Evolutionary conservation across 306 rosid species (phyloP), one percentile per base, ranked within the genome.

Genomic region (Prunus fruticosa): DNA sequence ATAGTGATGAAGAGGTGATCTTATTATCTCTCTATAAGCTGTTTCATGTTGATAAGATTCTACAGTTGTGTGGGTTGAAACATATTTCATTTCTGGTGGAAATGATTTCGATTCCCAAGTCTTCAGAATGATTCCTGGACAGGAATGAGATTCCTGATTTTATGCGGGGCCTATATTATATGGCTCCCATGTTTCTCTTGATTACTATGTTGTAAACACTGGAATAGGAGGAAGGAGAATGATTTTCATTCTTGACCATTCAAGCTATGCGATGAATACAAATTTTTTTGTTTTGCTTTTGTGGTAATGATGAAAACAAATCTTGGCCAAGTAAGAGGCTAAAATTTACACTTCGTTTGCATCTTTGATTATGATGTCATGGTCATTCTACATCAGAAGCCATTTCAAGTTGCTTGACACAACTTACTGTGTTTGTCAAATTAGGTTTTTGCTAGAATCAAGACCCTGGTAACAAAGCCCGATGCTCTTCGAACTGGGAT

Each of bases 1-100:
- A 90, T 45, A 95, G 98, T 78, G 98, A 95, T 66, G 88, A 89
- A 76, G 93, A 90, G 97, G 98, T 90, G 78, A 74, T 68, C n/a
- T 67, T 27, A 38, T 67, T 27, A 38, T 71, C 16, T 38, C 50
- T 51, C 53, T 69, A 54, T 23, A 22, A 41, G 46, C 28, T 73
- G 6, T 54, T 43, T 65, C 25, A 20, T 54, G 15, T 15, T 28
- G 6, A 11, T 52, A 34, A 51, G 19, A 10, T 30, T 13, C 23
- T 22, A 2, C 22, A 23, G 11, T 61, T 20, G 6, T 64, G 52
- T 51, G 25, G 15, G 15, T 27, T 50, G 15, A 56, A 51, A 64
- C n/a, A 46, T 2, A 54, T 72, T 23, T 11, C 13, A 6, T 9
- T 30, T 7, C 5, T 27, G 19, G 64, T 62, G 46, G 18, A 0